phyloP scores from a whole-genome alignment of 73 alveolate genomes.

The Diophrys appendiculata region DNA sequence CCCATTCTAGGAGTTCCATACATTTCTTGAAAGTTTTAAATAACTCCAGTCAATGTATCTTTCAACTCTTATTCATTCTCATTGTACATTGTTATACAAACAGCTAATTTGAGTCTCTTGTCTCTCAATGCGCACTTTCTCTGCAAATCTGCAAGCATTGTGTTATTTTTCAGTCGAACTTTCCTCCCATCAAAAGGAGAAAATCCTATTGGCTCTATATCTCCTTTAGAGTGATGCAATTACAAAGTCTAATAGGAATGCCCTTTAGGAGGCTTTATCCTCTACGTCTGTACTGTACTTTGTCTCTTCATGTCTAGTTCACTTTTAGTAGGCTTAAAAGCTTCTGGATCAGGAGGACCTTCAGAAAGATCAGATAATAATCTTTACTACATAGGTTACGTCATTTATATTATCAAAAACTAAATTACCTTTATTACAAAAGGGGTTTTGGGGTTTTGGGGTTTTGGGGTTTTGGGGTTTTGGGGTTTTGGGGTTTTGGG shows the following conservation, averaged over 20 bases:
- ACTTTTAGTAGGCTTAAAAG: too few relatives aligned
- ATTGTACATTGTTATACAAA: conserved; percentile 57
- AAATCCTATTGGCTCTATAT: background rate
- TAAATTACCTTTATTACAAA: too few relatives aligned
- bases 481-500: too few relatives aligned
- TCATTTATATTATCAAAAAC: too few relatives aligned
- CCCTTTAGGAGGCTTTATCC: conserved; percentile 1
- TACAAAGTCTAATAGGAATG: background rate
- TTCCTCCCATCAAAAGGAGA: background rate
- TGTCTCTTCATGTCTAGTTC: background rate
- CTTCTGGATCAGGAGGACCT: too few relatives aligned
- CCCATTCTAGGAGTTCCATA: background rate
- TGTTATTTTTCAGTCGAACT: background rate
- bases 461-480: too few relatives aligned
- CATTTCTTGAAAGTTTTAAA: background rate
- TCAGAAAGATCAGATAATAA: too few relatives aligned
- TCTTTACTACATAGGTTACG: too few relatives aligned
- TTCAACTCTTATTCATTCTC: conserved; percentile 35
- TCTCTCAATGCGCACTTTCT: background rate
- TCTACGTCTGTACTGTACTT: background rate
- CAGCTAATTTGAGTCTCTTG: conserved; percentile 28
- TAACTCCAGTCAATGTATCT: conserved; percentile 2
- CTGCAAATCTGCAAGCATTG: background rate
- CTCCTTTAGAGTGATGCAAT: conserved; percentile 1
- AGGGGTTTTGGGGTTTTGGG: too few relatives aligned